Base-by-base conservation (phyloP, 768 basidiomycete species). In the Phaffia tasmanica region DNA sequence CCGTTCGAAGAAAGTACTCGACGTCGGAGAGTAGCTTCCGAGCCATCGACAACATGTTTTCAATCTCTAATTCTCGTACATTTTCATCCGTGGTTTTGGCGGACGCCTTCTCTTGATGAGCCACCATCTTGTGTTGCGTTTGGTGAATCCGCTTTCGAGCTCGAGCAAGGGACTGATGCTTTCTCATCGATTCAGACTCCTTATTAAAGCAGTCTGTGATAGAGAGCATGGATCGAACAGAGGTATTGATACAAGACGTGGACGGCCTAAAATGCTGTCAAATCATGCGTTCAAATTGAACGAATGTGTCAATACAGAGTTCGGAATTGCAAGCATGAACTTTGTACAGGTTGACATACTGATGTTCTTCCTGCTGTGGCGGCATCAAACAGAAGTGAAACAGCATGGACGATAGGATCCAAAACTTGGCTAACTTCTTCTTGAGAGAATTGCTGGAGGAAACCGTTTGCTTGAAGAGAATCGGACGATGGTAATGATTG, bases 171-270 rank as follows among this genome's bases (percentile, higher is more conserved):
- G 79, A 68, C 0, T 86, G 82, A 71, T 84, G 84, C 57, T 78
- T 80, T 70, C 81, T 83, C 23, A 99, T 81, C 25, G 87, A 77
- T 0, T 81, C 81, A 0, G 89, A 86, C 70, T 94, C 89, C 56
- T 89, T 85, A 50, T 85, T 83, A 25, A 95, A 81, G 64, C 89
- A 93, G 67, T 87, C 87, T 19, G 89, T 85, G 16, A 86, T 83
- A 29, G 85, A 83, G 54, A 99, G 81, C 21, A 94, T 86, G 35
- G 86, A 83, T 46, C 93, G 86, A 56, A 98, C 91, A 63, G 88
- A 89, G 18, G 90, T 90, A 71, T 98, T 92, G 68, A 98, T 87
- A 76, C 86, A 92, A 16, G 92, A 92, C 0, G 93, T 89, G 3
- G 91, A 87, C 7, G 94, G 92, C 72, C 91, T 89, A 72, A 90